Evolutionary conservation across 192 early-diverging fungal species (phyloP), one percentile per base, ranked within the genome.

Genomic region (Thamnidium elegans): DNA sequence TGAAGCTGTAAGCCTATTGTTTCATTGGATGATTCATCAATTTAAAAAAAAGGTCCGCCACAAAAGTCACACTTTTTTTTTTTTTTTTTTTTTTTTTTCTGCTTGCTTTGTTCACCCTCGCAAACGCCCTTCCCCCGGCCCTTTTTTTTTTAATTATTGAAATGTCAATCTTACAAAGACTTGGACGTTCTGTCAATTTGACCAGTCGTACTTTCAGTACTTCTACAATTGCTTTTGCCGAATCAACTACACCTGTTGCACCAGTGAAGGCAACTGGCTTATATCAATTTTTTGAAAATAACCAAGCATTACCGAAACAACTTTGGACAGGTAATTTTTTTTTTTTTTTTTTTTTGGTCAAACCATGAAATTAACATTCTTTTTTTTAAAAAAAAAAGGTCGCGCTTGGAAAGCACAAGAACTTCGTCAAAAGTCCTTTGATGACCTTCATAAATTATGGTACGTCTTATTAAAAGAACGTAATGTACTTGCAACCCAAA

Each of bases 371-470:
- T 36, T 65, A 23, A 52, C n/a, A 34, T 2, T 44, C 14, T 53
- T 31, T 47, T 36, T 32, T 13, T 21, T 11, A 60, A 42, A 36
- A 50, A 55, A 53, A 14, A 14, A 44, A 91, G 90, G 97, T 31
- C 87, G 95, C 13, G 84, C 91, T 51, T 99, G 97, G 97, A 78
- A 79, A 59, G 90, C 90, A 10, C 83, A 84, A 34, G 97, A 97
- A 78, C 83, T 99, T 62, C 84, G 97, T 17, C 70, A 79, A 63
- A 99, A 99, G 83, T 91, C 87, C 51, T 99, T 96, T 81, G 93
- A 99, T 45, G 97, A 99, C 75, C 80, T 99, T 64, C 97, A 97
- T 76, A 91, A 89, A 76, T 79, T 99, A 66, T 99, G 97, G 97
- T 95, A 87, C 68, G 79, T 92, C 19, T 75, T 91, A 64, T 78